Conservation (phyloP, 495 filamentous ascomycete species). For the Peziza echinospora region DNA sequence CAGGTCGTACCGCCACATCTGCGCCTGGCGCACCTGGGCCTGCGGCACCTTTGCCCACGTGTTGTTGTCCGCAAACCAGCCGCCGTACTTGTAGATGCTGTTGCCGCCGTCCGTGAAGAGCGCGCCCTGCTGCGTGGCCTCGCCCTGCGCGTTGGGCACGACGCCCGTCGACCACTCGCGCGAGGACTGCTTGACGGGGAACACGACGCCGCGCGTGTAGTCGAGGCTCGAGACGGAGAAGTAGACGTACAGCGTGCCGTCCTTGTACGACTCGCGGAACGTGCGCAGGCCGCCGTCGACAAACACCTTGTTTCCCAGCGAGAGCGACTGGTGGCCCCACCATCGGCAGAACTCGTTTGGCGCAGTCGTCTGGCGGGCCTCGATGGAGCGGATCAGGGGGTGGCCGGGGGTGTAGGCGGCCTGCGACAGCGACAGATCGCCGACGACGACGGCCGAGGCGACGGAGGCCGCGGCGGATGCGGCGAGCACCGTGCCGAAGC, state of each 20-base stretch:
- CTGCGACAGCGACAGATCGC: no score
- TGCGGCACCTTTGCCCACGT: background rate
- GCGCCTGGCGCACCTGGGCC: background rate
- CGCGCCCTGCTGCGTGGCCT: background rate
- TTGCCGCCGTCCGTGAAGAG: background rate
- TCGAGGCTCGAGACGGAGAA: background rate
- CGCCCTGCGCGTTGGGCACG: background rate
- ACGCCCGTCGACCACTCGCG: background rate
- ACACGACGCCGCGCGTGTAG: background rate
- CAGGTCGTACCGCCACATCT: background rate
- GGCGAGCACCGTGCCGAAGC: no score
- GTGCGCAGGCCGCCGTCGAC: background rate
- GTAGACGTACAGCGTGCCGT: background rate
- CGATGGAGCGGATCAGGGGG: no score
- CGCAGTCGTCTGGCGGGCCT: no score
- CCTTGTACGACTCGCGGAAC: background rate
- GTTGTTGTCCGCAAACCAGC: background rate
- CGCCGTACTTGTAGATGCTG: background rate
- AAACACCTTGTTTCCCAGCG: no score
- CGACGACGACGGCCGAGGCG: no score
- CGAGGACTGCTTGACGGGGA: background rate
- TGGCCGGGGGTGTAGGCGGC: no score
- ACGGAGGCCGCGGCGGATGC: no score
- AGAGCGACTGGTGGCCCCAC: no score
- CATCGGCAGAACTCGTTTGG: no score